phyloP scores from a whole-genome alignment of 73 alveolate genomes.

The Loxodes magnus region DNA sequence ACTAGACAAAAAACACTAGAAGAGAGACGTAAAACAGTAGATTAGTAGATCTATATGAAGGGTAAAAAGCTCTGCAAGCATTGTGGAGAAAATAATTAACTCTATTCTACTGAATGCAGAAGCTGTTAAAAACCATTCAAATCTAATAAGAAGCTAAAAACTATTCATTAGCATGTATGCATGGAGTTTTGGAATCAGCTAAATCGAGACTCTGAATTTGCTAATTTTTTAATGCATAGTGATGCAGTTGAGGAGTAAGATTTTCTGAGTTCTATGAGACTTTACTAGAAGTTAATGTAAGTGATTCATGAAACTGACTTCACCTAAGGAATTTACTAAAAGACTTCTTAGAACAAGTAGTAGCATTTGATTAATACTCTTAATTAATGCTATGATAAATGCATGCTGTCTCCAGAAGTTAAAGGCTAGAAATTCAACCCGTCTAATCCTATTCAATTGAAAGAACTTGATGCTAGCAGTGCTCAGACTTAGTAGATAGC shows the following conservation, averaged over 20 bases:
- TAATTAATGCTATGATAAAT: constrained; percentile 4
- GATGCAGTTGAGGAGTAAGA: constrained; percentile 15
- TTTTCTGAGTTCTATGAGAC: background rate
- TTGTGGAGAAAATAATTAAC: constrained; percentile 9
- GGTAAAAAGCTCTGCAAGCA: background rate
- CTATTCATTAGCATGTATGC: background rate
- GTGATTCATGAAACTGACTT: constrained; percentile 3
- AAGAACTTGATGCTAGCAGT: constrained; percentile 6
- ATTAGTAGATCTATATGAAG: constrained; percentile 1
- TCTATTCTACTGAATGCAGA: constrained; percentile 8
- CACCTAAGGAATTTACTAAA: too few species aligned
- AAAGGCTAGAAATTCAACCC: background rate
- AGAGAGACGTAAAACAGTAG: constrained; percentile 2
- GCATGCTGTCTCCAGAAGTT: constrained; percentile 1
- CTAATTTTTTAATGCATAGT: background rate
- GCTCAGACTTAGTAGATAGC: background rate
- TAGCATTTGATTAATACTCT: background rate
- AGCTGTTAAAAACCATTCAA: constrained; percentile 7
- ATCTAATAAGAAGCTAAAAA: constrained; percentile 1
- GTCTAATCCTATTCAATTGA: background rate
- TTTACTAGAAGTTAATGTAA: background rate
- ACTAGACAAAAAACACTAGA: constrained; percentile 11
- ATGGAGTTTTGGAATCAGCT: constrained; percentile 8
- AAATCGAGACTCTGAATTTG: constrained; percentile 9
- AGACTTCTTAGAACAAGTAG: background rate